Percentiles rank a stretch among this genome's conserved stretches.
Evolutionary conservation across 2,329 filamentous ascomycete species (phyloP).

Genomic region (Neoascochyta sp.): DNA sequence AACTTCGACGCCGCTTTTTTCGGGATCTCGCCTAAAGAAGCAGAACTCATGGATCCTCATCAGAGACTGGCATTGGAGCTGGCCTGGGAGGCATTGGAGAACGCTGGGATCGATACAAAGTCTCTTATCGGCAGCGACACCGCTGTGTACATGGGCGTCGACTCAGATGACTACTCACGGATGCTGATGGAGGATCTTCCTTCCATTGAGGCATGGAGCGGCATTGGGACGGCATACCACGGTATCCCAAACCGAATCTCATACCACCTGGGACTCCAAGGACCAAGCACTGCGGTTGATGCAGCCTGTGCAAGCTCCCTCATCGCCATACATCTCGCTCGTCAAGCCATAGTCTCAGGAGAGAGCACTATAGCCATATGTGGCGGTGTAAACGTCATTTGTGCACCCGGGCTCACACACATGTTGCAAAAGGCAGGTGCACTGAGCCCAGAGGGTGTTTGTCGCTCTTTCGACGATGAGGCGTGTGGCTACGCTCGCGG

Average conservation of each 20-base stretch:
- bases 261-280: constrained; percentile 31
- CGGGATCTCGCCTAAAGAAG: constrained; percentile 29
- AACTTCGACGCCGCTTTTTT: constrained; percentile 29
- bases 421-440: constrained; percentile 29
- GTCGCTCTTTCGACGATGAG: constrained; percentile 31
- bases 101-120: constrained; percentile 18
- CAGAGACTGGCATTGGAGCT: constrained; percentile 23
- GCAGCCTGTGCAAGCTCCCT: constrained; percentile 37
- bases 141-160: constrained; percentile 22
- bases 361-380: constrained; percentile 19
- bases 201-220: constrained; percentile 39
- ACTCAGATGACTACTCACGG: constrained; percentile 18
- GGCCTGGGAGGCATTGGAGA: constrained; percentile 28
- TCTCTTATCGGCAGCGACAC: constrained; percentile 19
- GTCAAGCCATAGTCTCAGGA: constrained; percentile 26
- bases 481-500: constrained; percentile 32
- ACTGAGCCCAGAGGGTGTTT: constrained; percentile 28
- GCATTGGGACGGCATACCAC: constrained; percentile 40
- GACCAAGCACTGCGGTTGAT: constrained; percentile 44
- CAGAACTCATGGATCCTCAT: constrained; percentile 25
- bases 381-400: constrained; percentile 34
- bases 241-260: constrained; percentile 39
- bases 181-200: constrained; percentile 35
- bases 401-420: constrained; percentile 31
- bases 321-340: constrained; percentile 32